Evolutionary conservation across 768 basidiomycete genomes (phyloP).

Genomic region (Porpolomopsis calyptriformis): DNA sequence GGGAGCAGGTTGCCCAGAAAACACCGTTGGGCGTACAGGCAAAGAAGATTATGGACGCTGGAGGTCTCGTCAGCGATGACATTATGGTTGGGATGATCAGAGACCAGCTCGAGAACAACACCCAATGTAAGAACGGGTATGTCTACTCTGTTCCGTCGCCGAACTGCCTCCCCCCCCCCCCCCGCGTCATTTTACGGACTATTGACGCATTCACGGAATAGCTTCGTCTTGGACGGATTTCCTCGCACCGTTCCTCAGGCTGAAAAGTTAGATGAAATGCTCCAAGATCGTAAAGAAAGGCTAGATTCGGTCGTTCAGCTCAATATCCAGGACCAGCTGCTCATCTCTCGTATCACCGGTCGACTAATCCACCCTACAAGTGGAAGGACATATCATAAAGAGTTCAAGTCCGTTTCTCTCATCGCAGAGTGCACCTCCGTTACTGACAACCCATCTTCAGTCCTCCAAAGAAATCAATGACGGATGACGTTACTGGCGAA

Average conservation of each 20-base stretch:
- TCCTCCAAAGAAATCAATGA: slow-evolving; percentile 93
- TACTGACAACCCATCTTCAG: slow-evolving; percentile 29
- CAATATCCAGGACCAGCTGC: slow-evolving; percentile 83
- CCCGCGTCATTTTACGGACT: too few species aligned
- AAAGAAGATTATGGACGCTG: slow-evolving; percentile 96
- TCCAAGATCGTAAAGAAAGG: slow-evolving; percentile 69
- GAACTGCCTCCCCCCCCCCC: too few species aligned
- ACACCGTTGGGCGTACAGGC: slow-evolving; percentile 83
- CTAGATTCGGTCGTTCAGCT: slow-evolving; percentile 90
- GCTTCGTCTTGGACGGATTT: slow-evolving; percentile 99
- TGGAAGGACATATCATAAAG: slow-evolving; percentile 89
- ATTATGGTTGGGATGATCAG: slow-evolving; percentile 98
- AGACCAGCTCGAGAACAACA: slow-evolving; percentile 88
- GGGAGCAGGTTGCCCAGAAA: slow-evolving; percentile 82
- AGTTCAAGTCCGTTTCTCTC: slow-evolving; percentile 66
- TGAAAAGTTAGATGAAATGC: slow-evolving; percentile 91
- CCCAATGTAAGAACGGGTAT: slow-evolving; percentile 90
- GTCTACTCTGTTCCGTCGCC: slow-evolving; percentile 24
- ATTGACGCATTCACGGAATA: too few species aligned
- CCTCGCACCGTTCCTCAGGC: slow-evolving; percentile 96
- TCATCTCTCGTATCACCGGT: slow-evolving; percentile 96
- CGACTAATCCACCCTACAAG: slow-evolving; percentile 84
- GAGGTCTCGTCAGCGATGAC: slow-evolving; percentile 91
- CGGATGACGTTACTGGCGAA: slow-evolving; percentile 91
- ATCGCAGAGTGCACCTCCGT: slow-evolving; percentile 2